These are phyloP conservation scores for Talaromyces sp. DNA, from an alignment of 2,329 filamentous ascomycete genomes.

Conservation along the genomic window DNA sequence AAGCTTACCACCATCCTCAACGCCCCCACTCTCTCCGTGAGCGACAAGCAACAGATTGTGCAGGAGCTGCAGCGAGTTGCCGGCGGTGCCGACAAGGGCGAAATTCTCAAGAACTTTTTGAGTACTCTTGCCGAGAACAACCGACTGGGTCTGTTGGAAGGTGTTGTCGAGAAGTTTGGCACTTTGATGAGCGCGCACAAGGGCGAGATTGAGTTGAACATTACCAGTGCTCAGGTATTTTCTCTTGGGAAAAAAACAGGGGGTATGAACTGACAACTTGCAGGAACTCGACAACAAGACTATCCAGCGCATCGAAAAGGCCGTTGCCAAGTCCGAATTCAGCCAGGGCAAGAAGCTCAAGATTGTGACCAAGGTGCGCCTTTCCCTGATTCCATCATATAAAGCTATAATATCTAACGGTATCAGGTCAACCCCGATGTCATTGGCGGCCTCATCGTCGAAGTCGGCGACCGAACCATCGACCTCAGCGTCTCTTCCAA, in stretches of 20 bases:
- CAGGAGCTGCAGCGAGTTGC: conserved; percentile 81
- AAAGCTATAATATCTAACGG: conserved; percentile 5
- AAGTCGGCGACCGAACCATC: conserved; percentile 17
- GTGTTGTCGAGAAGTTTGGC: conserved; percentile 80
- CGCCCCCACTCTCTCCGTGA: conserved; percentile 70
- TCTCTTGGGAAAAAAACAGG: not conserved
- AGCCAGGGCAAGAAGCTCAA: conserved; percentile 95
- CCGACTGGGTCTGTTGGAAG: conserved; percentile 74
- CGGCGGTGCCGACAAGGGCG: conserved; percentile 65
- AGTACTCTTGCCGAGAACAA: conserved; percentile 91
- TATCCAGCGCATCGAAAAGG: conserved; percentile 76
- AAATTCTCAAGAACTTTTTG: conserved; percentile 93
- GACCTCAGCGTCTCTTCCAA: conserved; percentile 66
- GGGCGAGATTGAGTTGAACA: conserved; percentile 88
- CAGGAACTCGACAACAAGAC: conserved; percentile 84
- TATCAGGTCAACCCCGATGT: conserved; percentile 86
- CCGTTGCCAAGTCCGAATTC: conserved; percentile 84
- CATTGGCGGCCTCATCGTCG: conserved; percentile 81
- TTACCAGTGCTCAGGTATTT: conserved; percentile 82
- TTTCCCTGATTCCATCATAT: not conserved
- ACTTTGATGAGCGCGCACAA: conserved; percentile 81
- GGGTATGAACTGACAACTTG: not conserved
- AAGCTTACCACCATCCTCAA: conserved; percentile 73
- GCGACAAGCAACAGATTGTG: conserved; percentile 82
- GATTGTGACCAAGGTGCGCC: conserved; percentile 76